Evolutionary conservation across 2,329 filamentous ascomycete genomes (phyloP).

Genomic region (Botrytis squamosa): DNA sequence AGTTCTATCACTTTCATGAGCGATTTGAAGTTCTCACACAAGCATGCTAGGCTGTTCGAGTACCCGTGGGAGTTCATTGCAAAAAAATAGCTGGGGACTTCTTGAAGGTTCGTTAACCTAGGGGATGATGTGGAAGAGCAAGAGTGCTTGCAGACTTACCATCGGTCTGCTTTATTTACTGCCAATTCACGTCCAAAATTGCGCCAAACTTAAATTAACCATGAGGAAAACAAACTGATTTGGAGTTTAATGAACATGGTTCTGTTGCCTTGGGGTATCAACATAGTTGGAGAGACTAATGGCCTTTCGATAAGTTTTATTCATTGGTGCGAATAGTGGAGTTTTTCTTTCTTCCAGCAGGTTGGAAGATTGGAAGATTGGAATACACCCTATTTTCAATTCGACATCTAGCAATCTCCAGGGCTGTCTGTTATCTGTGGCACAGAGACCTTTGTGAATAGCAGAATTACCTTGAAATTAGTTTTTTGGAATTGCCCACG

Average conservation of each 20-base stretch:
- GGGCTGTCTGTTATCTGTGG: neutral
- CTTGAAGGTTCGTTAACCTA: neutral
- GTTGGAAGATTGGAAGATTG: neutral
- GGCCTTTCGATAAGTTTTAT: neutral
- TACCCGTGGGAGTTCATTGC: neutral
- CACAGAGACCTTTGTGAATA: neutral
- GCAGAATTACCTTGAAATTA: neutral
- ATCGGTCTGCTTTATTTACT: neutral
- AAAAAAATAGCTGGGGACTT: neutral
- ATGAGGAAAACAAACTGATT: neutral
- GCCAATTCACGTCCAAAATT: neutral
- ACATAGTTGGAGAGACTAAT: neutral
- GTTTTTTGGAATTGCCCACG: neutral
- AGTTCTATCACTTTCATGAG: neutral
- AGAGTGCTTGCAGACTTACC: neutral
- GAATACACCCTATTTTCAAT: neutral
- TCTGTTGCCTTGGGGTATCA: neutral
- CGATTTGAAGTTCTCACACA: neutral
- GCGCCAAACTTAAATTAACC: neutral
- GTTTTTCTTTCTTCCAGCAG: neutral
- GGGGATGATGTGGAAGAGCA: neutral
- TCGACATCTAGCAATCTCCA: rapidly evolving
- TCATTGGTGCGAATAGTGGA: neutral
- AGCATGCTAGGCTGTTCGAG: neutral
- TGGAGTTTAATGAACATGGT: neutral